These are phyloP conservation scores for Talaromyces adpressus DNA, from an alignment of 495 filamentous ascomycete genomes.

Conservation along the genomic window DNA sequence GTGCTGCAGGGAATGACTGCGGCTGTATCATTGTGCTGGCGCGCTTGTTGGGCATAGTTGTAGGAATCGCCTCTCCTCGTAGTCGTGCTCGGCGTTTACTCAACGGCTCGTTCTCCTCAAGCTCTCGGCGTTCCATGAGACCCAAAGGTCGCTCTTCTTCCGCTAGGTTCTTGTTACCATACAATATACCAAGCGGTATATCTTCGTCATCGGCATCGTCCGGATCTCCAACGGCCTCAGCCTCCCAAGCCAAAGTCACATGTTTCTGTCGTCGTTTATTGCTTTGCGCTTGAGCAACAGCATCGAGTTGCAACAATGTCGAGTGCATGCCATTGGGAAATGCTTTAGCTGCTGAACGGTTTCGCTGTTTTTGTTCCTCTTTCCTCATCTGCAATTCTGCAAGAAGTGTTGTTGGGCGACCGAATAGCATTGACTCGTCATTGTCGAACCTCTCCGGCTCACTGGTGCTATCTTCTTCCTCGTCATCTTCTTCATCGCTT, in stretches of 20 bases:
- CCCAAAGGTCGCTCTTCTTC: slow-evolving; percentile 66
- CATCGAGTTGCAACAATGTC: slow-evolving; percentile 87
- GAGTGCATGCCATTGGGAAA: slow-evolving; percentile 74
- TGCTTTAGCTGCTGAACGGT: slow-evolving; percentile 55
- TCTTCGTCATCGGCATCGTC: slow-evolving; percentile 58
- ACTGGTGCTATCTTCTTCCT: slow-evolving; percentile 18
- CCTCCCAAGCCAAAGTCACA: slow-evolving; percentile 87
- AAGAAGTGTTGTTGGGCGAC: slow-evolving; percentile 79
- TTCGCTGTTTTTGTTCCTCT: slow-evolving; percentile 69
- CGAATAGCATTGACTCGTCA: slow-evolving; percentile 45
- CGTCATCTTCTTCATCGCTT: slow-evolving; percentile 19
- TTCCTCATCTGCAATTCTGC: slow-evolving; percentile 90
- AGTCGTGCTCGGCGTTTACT: slow-evolving; percentile 73
- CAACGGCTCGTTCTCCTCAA: slow-evolving; percentile 89
- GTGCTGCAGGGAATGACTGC: slow-evolving; percentile 12
- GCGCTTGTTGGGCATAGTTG: slow-evolving; percentile 25
- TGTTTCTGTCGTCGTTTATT: slow-evolving; percentile 64
- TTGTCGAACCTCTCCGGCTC: slow-evolving; percentile 36
- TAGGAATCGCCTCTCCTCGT: slow-evolving; percentile 43
- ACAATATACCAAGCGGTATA: slow-evolving; percentile 79
- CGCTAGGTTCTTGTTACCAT: slow-evolving; percentile 50
- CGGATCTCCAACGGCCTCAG: slow-evolving; percentile 37
- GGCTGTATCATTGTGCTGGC: slow-evolving; percentile 27
- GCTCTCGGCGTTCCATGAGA: slow-evolving; percentile 72
- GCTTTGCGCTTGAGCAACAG: slow-evolving; percentile 80